Conservation (phyloP, 768 basidiomycete species). For the Leccinellum albellum region DNA sequence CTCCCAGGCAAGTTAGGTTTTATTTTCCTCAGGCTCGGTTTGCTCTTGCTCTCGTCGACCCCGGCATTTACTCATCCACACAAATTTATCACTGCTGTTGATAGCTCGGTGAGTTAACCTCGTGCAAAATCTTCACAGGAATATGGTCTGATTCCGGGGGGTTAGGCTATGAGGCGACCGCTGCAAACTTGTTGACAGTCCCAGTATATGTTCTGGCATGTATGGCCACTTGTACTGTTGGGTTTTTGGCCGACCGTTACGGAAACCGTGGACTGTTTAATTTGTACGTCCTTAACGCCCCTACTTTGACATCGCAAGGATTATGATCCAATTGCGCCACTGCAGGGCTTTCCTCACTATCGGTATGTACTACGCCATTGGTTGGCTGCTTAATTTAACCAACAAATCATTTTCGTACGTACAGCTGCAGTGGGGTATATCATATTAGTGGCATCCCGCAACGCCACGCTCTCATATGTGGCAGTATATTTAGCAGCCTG, state of each 20-base stretch:
- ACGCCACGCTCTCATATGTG: conserved; percentile 63
- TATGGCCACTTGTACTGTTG: conserved; percentile 59
- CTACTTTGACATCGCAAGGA: background rate
- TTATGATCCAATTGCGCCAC: background rate
- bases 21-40: background rate
- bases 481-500: conserved; percentile 69
- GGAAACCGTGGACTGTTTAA: conserved; percentile 62
- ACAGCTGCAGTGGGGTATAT: conserved; percentile 62
- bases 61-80: background rate
- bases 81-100: background rate
- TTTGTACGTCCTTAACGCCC: conserved; percentile 41
- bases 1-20: conserved; percentile 46
- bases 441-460: conserved; percentile 61
- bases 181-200: conserved; percentile 72
- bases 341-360: conserved; percentile 25
- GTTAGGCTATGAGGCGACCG: conserved; percentile 63
- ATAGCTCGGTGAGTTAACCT: conserved; percentile 37
- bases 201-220: conserved; percentile 74
- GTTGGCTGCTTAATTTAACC: background rate
- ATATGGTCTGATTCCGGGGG: background rate
- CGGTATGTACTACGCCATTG: conserved; percentile 16
- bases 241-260: conserved; percentile 58
- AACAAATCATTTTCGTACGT: background rate
- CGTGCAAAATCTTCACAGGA: background rate
- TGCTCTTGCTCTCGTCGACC: background rate